Percentiles rank a stretch among this genome's conserved stretches.
Evolutionary conservation across 2,329 filamentous ascomycete genomes (phyloP).

Genomic region (Chlorencoelia australis): DNA sequence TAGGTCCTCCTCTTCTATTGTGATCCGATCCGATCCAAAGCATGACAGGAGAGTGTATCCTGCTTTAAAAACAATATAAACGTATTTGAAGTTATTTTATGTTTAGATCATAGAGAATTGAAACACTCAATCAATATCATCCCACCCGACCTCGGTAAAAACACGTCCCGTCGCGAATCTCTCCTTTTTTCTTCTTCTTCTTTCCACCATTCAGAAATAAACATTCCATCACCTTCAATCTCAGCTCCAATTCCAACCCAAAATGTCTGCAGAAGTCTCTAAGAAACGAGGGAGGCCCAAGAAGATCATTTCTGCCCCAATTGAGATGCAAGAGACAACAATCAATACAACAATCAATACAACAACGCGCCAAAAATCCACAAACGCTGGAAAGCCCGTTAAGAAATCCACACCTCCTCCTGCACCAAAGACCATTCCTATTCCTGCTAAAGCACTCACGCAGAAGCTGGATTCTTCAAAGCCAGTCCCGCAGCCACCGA

Average conservation of each 20-base stretch:
- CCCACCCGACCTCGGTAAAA: background rate
- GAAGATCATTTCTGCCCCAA: constrained; percentile 20
- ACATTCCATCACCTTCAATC: too few relatives aligned
- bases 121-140: background rate
- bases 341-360: too few relatives aligned
- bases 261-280: constrained; percentile 19
- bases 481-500: too few relatives aligned
- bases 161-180: background rate
- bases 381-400: background rate
- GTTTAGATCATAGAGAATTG: background rate
- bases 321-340: constrained; percentile 16
- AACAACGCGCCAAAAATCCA: constrained; percentile 11
- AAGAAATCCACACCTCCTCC: background rate
- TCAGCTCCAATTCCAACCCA: constrained; percentile 2
- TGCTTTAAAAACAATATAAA: background rate
- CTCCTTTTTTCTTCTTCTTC: background rate
- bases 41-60: background rate
- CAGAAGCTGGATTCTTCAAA: too few relatives aligned
- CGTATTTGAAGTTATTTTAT: background rate
- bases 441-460: too few relatives aligned
- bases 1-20: background rate
- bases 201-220: background rate
- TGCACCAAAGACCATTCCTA: too few relatives aligned
- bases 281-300: constrained; percentile 24
- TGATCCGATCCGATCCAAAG: background rate